A percentile compares a stretch with the other conserved stretches of the same genome.
Conservation (phyloP, 1,284 basidiomycete species). For the Pseudozyma tsukubaensis region DNA sequence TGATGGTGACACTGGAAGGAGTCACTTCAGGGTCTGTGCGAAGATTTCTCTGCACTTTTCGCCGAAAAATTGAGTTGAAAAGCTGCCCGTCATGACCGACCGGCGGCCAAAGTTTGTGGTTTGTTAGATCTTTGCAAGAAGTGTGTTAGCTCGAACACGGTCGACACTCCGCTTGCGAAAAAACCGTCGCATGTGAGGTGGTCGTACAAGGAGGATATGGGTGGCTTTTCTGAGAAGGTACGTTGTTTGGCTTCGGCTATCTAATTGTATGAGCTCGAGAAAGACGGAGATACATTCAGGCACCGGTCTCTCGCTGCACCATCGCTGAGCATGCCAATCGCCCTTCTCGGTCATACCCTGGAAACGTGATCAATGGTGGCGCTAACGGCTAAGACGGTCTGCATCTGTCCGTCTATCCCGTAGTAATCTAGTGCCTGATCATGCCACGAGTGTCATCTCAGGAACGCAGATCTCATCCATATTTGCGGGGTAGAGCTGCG, state of each 20-base stretch:
- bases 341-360: neutral
- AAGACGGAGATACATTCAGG: too few relatives aligned
- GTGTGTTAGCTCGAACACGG: too few relatives aligned
- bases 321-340: neutral
- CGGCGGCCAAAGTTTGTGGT: neutral
- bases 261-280: too few relatives aligned
- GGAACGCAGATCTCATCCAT: conserved; percentile 2
- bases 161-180: too few relatives aligned
- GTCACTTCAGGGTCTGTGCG: conserved; percentile 28
- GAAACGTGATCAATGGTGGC: conserved; percentile 2
- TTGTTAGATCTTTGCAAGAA: conserved; percentile 6
- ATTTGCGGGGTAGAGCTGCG: conserved; percentile 4
- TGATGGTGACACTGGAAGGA: conserved; percentile 5
- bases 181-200: too few relatives aligned
- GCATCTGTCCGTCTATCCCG: conserved; percentile 7
- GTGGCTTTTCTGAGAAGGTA: too few relatives aligned
- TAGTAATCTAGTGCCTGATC: neutral
- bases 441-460: neutral
- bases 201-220: too few relatives aligned
- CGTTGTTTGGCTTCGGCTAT: too few relatives aligned
- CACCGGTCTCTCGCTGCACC: too few relatives aligned
- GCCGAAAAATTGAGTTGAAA: neutral
- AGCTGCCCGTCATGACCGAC: conserved; percentile 26
- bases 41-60: conserved; percentile 7
- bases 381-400: conserved; percentile 11